Percentiles rank a stretch among this genome's conserved stretches.
Evolutionary conservation across 768 basidiomycete genomes (phyloP).

Genomic region (Galerina sulciceps): DNA sequence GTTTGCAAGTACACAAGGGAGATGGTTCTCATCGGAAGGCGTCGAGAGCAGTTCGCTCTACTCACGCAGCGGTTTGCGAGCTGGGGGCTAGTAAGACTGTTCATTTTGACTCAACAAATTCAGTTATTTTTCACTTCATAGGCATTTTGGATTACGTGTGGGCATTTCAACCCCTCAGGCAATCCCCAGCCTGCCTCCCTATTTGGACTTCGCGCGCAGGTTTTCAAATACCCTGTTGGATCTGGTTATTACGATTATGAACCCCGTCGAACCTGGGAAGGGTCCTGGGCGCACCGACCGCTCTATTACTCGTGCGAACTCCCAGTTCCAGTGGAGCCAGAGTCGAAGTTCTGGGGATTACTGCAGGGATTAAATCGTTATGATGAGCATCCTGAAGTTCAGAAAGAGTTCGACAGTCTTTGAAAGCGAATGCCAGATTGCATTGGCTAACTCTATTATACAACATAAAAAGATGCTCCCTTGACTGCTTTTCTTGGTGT

Average conservation of each 20-base stretch:
- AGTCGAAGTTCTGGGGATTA: neutral
- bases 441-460: no score
- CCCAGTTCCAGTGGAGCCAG: neutral
- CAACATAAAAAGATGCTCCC: no score
- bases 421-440: no score
- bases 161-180: constrained; percentile 6
- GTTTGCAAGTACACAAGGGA: constrained; percentile 8
- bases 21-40: neutral
- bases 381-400: constrained; percentile 3
- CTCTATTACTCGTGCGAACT: neutral
- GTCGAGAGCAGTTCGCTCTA: neutral
- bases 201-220: constrained; percentile 2
- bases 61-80: neutral
- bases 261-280: neutral
- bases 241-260: neutral
- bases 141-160: constrained; percentile 13
- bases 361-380: neutral
- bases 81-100: constrained; percentile 1
- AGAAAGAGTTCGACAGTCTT: no score
- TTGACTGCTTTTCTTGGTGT: no score
- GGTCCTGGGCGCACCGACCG: neutral
- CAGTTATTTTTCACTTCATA: neutral
- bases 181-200: neutral
- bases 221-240: constrained; percentile 4
- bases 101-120: neutral